A percentile compares a stretch with the other conserved stretches of the same genome.
Evolutionary conservation across 345 rosid genomes (phyloP).

Genomic region (Bruguiera sexangula): DNA sequence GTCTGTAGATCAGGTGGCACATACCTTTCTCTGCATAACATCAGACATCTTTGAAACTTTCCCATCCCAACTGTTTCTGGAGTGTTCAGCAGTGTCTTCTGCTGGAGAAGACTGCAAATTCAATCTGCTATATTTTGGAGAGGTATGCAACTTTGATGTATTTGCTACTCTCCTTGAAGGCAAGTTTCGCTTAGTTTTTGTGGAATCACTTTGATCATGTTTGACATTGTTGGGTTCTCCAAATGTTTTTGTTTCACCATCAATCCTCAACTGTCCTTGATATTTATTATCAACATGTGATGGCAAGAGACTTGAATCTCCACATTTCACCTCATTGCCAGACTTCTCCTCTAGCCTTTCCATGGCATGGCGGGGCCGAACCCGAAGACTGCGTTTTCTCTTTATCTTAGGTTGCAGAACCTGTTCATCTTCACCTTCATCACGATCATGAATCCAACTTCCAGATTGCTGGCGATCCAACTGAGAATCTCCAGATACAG

Average conservation of each 20-base stretch:
- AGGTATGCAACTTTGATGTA: constrained; percentile 58
- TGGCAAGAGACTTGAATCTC: constrained; percentile 47
- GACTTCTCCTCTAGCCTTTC: constrained; percentile 65
- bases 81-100: constrained; percentile 54
- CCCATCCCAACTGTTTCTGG: constrained; percentile 66
- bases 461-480: constrained; percentile 86
- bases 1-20: constrained; percentile 10
- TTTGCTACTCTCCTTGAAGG: constrained; percentile 63
- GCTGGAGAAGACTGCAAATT: constrained; percentile 42
- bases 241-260: constrained; percentile 36
- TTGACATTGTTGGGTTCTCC: constrained; percentile 45
- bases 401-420: constrained; percentile 94
- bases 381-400: constrained; percentile 91
- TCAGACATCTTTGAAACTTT: constrained; percentile 67
- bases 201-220: constrained; percentile 69
- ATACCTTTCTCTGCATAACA: constrained; percentile 80
- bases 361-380: constrained; percentile 76
- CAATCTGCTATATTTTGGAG: constrained; percentile 68
- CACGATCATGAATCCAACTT: constrained; percentile 93
- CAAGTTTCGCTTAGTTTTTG: constrained; percentile 55
- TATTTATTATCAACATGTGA: constrained; percentile 58
- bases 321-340: constrained; percentile 52
- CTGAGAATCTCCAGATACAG: constrained; percentile 90
- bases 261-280: constrained; percentile 58
- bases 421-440: constrained; percentile 96